Percentiles rank a stretch among this genome's conserved stretches.
phyloP scores from a whole-genome alignment of 148 eudicot genomes.

The Drosera capensis region DNA sequence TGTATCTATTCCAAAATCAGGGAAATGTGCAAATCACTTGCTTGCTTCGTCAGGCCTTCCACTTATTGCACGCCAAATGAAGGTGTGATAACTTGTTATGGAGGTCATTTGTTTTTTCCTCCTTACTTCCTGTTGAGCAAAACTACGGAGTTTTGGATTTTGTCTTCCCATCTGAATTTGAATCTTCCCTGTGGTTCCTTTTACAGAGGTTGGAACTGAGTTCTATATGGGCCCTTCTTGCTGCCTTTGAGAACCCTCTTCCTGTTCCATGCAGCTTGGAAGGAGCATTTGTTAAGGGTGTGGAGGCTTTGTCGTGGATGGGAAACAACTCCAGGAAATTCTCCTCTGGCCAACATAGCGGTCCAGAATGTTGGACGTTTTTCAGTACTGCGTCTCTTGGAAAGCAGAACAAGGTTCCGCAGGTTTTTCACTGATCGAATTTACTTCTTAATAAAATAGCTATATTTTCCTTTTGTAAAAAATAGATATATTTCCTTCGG shows the following conservation, averaged over 20 bases:
- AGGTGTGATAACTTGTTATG: conserved; percentile 48
- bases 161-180: conserved; percentile 2
- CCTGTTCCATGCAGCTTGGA: conserved; percentile 53
- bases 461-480: too few relatives aligned
- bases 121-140: background rate
- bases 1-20: conserved; percentile 18
- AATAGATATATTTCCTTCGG: too few relatives aligned
- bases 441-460: too few relatives aligned
- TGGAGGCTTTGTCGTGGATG: conserved; percentile 92
- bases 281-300: conserved; percentile 86
- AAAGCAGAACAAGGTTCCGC: conserved; percentile 86
- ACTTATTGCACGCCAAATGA: conserved; percentile 91
- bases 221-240: conserved; percentile 94
- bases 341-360: conserved; percentile 17
- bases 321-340: conserved; percentile 71
- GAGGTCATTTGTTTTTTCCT: conserved; percentile 2
- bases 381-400: conserved; percentile 77
- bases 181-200: too few relatives aligned
- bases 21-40: conserved; percentile 94
- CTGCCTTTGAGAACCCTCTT: conserved; percentile 90
- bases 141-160: background rate
- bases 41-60: conserved; percentile 92
- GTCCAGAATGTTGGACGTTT: conserved; percentile 88
- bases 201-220: conserved; percentile 74
- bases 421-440: conserved; percentile 34